Base-by-base conservation (phyloP, 306 rosid species). In the Inga oerstediana region DNA sequence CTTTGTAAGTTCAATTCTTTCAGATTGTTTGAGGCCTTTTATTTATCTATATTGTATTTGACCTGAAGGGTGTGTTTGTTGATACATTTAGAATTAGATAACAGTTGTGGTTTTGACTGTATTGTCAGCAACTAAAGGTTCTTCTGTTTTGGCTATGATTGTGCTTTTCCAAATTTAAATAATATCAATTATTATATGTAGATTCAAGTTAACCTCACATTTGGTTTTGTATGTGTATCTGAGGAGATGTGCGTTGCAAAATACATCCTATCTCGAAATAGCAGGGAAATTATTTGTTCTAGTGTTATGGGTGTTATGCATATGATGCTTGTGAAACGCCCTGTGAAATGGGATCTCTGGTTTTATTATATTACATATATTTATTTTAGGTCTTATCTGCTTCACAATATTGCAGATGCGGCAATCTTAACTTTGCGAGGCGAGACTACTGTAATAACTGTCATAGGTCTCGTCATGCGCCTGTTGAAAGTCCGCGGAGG, bases 351-450 rank as follows among this genome's bases (percentile, higher is more conserved):
- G 56, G 43, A 49, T 30, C 44, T 49, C 14, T 24, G 59, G 45
- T 49, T 74, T 49, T 48, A 22, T 49, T 48, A 8, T 51, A 22
- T 10, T 70, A 45, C 14, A 3, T 16, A 72, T 72, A 30, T 73
- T 73, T 41, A 15, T 43, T 61, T 16, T 8, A 61, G 58, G 11
- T 77, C 54, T 76, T 30, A 70, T 77, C 49, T 43, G 32, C 64
- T 62, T 76, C 74, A 46, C 39, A 22, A 30, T 86, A 62, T 76
- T 84, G 86, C 88, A 96, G 99, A 84, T 96, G 99, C 86, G 86
- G 89, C 81, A 96, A 96, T 89, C 89, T 96, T 59, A 96, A 93
- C 88, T 96, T 96, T 86, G 99, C 98, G 20, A 92, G 99, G 85
- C 91, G 99, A 59, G 98, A 96, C 77, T 75, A 86, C 68, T 96